phyloP scores from a whole-genome alignment of 345 rosid genomes.

The Arabis hirsuta region DNA sequence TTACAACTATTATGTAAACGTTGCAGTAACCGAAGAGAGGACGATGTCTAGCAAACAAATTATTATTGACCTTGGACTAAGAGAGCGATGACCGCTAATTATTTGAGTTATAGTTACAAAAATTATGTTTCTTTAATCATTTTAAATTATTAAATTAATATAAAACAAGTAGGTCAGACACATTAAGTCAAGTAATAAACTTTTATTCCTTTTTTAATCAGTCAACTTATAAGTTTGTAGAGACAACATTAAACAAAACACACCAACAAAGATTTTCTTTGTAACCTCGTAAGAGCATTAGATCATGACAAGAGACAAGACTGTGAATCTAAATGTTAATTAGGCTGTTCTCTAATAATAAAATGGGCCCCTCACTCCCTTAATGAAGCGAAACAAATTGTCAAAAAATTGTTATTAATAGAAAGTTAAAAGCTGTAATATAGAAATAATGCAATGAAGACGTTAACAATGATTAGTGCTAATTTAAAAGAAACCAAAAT shows the following conservation, averaged over 20 bases:
- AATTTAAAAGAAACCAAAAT: conserved; percentile 25
- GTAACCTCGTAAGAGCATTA: conserved; percentile 48
- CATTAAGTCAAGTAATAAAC: conserved; percentile 32
- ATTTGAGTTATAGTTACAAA: conserved; percentile 5
- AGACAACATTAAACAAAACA: conserved; percentile 46
- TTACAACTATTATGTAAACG: background rate
- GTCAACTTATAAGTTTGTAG: conserved; percentile 27
- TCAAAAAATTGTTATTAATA: conserved; percentile 1
- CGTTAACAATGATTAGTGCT: conserved; percentile 40
- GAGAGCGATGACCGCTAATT: conserved; percentile 7
- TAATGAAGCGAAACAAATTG: conserved; percentile 33
- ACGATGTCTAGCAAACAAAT: background rate
- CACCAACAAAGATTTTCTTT: conserved; percentile 45
- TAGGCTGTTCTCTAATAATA: conserved; percentile 22
- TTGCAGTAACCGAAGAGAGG: background rate
- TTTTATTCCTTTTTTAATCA: conserved; percentile 31
- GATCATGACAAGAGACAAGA: conserved; percentile 46
- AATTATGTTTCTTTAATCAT: conserved; percentile 16
- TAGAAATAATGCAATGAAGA: background rate
- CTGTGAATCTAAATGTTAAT: conserved; percentile 37
- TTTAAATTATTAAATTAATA: conserved; percentile 18
- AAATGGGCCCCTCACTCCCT: conserved; percentile 36
- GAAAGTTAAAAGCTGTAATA: conserved; percentile 7
- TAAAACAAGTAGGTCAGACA: conserved; percentile 31
- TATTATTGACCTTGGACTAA: conserved; percentile 7